Evolutionary conservation across 2,329 filamentous ascomycete genomes (phyloP).

Genomic region (Cordyceps pruinosa): DNA sequence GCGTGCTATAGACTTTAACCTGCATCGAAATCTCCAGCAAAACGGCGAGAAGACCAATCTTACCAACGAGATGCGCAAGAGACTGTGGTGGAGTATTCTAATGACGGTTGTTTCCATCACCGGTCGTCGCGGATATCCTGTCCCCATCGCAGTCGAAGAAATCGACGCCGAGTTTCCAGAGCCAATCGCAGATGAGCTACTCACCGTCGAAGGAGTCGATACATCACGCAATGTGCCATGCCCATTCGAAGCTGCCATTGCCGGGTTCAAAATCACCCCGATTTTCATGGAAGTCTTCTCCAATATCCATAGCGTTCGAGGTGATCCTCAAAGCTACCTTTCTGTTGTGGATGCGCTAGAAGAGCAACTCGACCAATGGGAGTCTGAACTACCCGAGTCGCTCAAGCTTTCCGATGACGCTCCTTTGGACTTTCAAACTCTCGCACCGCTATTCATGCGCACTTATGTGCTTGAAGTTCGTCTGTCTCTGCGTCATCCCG

Average conservation of each 20-base stretch:
- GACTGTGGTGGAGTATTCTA: constrained; percentile 69
- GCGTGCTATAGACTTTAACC: constrained; percentile 65
- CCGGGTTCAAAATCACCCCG: constrained; percentile 57
- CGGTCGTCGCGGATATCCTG: constrained; percentile 69
- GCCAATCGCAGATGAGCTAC: constrained; percentile 61
- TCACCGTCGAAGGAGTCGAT: constrained; percentile 59
- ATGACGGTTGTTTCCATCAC: constrained; percentile 60
- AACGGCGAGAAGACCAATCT: constrained; percentile 44
- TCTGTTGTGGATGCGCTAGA: constrained; percentile 59
- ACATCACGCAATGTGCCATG: constrained; percentile 51
- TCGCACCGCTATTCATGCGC: constrained; percentile 49
- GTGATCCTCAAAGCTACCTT: constrained; percentile 57
- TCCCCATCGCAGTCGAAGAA: constrained; percentile 66
- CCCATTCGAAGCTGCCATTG: constrained; percentile 59
- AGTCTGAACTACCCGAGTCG: constrained; percentile 55
- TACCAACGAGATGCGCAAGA: constrained; percentile 68
- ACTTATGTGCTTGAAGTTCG: constrained; percentile 51
- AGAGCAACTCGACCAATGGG: constrained; percentile 54
- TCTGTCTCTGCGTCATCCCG: constrained; percentile 55
- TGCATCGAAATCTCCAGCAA: constrained; percentile 62
- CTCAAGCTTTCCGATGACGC: constrained; percentile 42
- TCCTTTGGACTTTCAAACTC: constrained; percentile 34
- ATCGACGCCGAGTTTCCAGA: constrained; percentile 74
- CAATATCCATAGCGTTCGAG: constrained; percentile 65
- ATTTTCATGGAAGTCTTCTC: constrained; percentile 68